Evolutionary conservation across 148 eudicot genomes (phyloP).

Genomic region (Diospyros kaki): DNA sequence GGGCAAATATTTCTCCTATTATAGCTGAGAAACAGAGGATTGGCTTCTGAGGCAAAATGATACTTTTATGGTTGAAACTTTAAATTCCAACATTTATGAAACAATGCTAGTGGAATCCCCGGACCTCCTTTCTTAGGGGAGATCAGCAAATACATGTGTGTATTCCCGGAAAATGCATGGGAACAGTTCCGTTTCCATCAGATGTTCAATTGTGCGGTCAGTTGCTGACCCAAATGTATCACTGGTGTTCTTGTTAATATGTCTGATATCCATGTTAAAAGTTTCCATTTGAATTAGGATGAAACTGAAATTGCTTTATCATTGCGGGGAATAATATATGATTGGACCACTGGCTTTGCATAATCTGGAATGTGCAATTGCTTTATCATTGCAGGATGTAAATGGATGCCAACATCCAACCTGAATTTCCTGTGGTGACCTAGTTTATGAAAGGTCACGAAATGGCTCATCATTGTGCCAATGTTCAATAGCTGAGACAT

Average conservation of each 20-base stretch:
- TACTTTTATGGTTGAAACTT: background rate
- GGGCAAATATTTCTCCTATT: background rate
- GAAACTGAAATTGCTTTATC: background rate
- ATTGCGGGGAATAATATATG: background rate
- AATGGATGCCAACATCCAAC: constrained; percentile 4
- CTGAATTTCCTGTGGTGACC: background rate
- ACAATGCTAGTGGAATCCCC: background rate
- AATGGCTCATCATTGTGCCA: background rate
- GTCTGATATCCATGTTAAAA: background rate
- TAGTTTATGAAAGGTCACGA: background rate
- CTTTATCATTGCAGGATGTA: background rate
- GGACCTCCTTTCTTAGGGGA: background rate
- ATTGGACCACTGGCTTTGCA: background rate
- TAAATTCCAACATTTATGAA: background rate
- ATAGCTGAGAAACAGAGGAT: no score
- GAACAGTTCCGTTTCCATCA: background rate
- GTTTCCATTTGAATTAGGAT: background rate
- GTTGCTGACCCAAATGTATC: background rate
- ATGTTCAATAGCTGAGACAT: background rate
- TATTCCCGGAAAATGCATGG: background rate
- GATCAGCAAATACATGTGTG: background rate
- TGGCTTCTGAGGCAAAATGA: background rate
- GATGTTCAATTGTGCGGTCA: background rate
- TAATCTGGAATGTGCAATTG: background rate
- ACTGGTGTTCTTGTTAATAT: background rate